Evolutionary conservation across 371 early-diverging fungal genomes (phyloP).

Genomic region (Mortierella sp.): DNA sequence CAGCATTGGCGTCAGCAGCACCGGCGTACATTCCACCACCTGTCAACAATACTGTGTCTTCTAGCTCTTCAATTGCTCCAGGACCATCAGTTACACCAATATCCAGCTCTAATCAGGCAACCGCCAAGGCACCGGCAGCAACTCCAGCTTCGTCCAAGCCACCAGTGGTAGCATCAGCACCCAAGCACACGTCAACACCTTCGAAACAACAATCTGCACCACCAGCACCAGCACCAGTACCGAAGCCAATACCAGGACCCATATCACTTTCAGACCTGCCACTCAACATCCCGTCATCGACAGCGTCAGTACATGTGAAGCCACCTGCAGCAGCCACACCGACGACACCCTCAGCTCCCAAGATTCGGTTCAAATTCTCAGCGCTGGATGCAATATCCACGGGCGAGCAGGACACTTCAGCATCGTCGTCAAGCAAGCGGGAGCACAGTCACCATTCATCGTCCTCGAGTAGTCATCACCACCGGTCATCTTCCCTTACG

Average conservation of each 20-base stretch:
- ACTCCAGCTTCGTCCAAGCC: not conserved
- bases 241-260: slow-evolving; percentile 36
- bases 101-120: not conserved
- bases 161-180: not conserved
- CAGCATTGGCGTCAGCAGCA: not conserved
- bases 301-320: not conserved
- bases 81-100: not conserved
- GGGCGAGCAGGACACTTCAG: slow-evolving; percentile 21
- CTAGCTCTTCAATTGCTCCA: not conserved
- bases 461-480: slow-evolving; percentile 19
- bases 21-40: not conserved
- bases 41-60: not conserved
- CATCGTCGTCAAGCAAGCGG: slow-evolving; percentile 32
- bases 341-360: slow-evolving; percentile 40
- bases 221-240: not conserved
- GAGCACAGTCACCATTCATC: slow-evolving; percentile 38
- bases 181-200: not conserved
- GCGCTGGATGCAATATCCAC: slow-evolving; percentile 41
- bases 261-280: slow-evolving; percentile 53
- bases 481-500: slow-evolving; percentile 35
- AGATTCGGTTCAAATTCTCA: slow-evolving; percentile 57
- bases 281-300: slow-evolving; percentile 19
- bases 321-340: slow-evolving; percentile 19
- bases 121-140: slow-evolving; percentile 4
- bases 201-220: not conserved